Base-by-base conservation (phyloP, 2,329 filamentous ascomycete genomes). In the Talaromyces sp. region DNA sequence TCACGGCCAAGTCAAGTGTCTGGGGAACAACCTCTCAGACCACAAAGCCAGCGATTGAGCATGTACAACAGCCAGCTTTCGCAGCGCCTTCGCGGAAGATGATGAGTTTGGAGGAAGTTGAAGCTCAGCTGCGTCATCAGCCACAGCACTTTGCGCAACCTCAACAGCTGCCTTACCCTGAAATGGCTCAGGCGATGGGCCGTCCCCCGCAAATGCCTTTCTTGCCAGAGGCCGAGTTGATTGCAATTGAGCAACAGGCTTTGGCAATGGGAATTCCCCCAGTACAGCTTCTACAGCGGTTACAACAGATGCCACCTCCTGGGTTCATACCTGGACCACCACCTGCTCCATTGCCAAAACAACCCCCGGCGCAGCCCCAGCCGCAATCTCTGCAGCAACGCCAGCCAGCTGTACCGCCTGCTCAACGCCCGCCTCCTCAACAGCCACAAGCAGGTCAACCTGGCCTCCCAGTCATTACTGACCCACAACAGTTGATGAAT, bases 51-150 rank as follows among this genome's bases (percentile, higher is more conserved):
- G 70, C 67, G 27, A 57, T 56, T 2, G 68, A 71, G 41, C 63
- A 66, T 2, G 41, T 60, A 69, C 68, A 70, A 50, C 65, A 70
- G 24, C 68, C 71, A 19, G 66, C 70, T 49, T 56, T 54, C 35
- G 64, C 70, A 56, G 71, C 73, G n/a, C 76, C 80, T 56, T 72
- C 84, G 49, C 88, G 88, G 73, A 97, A 93, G 81, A 89, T 97
- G 80, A 89, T 99, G 90, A 98, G 92, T 72, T 78, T 99, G 73
- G 95, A 98, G 76, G 95, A 99, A 80, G 93, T 99, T 22, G 95
- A 99, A 80, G 94, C 94, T 62, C 89, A 92, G 69, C 93, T 99
- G 89, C 87, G 91, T 66, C 84, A 86, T 39, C 89, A 93, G 70
- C 68, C 74, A 65, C 56, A 69, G 60, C 64, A 69, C 62, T 45